A percentile compares a stretch with the other conserved stretches of the same genome.
Evolutionary conservation across 1,284 basidiomycete genomes (phyloP).

Genomic region (Marasmius oreades): DNA sequence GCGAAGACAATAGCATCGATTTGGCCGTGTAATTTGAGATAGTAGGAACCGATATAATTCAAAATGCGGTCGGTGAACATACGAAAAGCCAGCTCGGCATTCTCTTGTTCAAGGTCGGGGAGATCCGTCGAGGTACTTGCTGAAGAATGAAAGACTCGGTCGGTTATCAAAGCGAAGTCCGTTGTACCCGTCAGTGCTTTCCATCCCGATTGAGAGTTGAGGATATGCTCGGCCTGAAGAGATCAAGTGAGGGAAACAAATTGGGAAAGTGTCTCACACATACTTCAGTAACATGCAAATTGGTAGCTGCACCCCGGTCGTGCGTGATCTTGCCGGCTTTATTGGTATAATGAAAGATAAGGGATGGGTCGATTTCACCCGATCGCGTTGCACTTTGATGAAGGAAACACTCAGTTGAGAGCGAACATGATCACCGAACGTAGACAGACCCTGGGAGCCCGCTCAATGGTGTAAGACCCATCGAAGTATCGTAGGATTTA

Average conservation of each 20-base stretch:
- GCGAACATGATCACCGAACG: background rate
- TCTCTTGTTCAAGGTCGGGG: background rate
- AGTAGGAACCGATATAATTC: slow-evolving; percentile 70
- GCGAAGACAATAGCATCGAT: slow-evolving; percentile 83
- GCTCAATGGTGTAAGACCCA: slow-evolving; percentile 77
- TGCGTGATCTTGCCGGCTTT: slow-evolving; percentile 55
- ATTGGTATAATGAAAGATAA: slow-evolving; percentile 83
- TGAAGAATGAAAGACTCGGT: slow-evolving; percentile 19
- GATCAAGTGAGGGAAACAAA: background rate
- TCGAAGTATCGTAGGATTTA: slow-evolving; percentile 74
- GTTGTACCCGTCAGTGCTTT: slow-evolving; percentile 75
- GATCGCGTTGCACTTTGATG: slow-evolving; percentile 62
- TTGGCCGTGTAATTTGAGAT: slow-evolving; percentile 60
- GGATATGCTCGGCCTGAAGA: slow-evolving; percentile 65
- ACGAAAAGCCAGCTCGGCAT: slow-evolving; percentile 56
- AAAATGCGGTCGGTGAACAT: slow-evolving; percentile 75
- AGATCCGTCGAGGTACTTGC: slow-evolving; percentile 17
- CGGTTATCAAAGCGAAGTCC: slow-evolving; percentile 66
- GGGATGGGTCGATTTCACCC: slow-evolving; percentile 77
- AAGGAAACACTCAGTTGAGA: background rate
- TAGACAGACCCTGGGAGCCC: slow-evolving; percentile 63
- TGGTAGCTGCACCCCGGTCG: slow-evolving; percentile 39
- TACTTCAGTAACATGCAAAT: slow-evolving; percentile 63
- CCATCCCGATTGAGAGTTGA: slow-evolving; percentile 77
- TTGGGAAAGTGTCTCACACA: slow-evolving; percentile 3